Percentiles rank a stretch among this genome's conserved stretches.
These are phyloP conservation scores for Umbilicaria muhlenbergii DNA, from an alignment of 495 filamentous ascomycete species.

Conservation along the genomic window DNA sequence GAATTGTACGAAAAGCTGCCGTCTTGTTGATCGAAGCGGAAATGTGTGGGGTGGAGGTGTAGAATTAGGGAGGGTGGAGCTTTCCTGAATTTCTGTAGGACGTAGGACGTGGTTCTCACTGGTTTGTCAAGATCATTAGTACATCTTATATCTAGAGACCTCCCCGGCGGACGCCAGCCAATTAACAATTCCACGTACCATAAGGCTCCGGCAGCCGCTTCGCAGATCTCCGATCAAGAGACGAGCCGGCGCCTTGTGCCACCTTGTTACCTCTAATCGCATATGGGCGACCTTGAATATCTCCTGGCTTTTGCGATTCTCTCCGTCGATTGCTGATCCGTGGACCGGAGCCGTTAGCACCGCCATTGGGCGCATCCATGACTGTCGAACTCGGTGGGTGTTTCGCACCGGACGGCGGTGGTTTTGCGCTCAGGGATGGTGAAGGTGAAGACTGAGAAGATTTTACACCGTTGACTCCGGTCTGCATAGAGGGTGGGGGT, in stretches of 20 bases:
- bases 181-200: conserved; percentile 15
- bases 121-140: background rate
- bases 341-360: conserved; percentile 24
- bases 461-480: conserved; percentile 44
- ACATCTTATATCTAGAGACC: background rate
- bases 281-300: conserved; percentile 19
- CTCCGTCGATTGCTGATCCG: conserved; percentile 39
- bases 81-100: conserved; percentile 69
- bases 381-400: conserved; percentile 18
- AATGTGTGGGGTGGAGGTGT: conserved; percentile 71
- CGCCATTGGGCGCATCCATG: conserved; percentile 27
- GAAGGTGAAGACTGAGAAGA: conserved; percentile 50
- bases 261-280: conserved; percentile 21
- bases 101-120: conserved; percentile 59
- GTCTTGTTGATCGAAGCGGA: conserved; percentile 89
- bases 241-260: conserved; percentile 13
- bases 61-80: conserved; percentile 66
- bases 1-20: conserved; percentile 82
- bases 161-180: conserved; percentile 1
- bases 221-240: conserved; percentile 16
- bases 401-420: conserved; percentile 33
- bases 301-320: conserved; percentile 31
- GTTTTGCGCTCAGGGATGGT: conserved; percentile 47
- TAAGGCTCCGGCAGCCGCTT: conserved; percentile 34
- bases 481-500: conserved; percentile 49